phyloP scores from a whole-genome alignment of 176 grass and related monocot genomes.

The maize (Zea mays) region DNA sequence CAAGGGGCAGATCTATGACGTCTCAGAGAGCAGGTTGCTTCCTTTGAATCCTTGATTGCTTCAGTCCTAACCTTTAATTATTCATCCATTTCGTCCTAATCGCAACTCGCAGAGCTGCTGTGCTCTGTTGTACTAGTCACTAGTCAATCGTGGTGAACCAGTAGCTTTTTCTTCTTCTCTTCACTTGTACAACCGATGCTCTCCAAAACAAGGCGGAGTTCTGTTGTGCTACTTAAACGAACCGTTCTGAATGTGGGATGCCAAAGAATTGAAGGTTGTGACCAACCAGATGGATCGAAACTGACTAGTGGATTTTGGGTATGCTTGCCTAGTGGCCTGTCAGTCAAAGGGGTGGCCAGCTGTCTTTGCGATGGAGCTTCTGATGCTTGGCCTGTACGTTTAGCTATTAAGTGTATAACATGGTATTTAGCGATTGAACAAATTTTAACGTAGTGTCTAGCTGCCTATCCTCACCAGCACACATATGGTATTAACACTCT shows the following conservation, averaged over 20 bases:
- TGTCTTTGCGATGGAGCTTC: not conserved
- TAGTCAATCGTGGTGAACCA: not conserved
- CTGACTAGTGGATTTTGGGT: not conserved
- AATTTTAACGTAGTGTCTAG: not conserved
- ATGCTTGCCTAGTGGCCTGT: not conserved
- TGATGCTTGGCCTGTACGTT: conserved; percentile 21
- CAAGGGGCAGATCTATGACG: conserved; percentile 91
- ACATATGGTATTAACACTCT: not conserved
- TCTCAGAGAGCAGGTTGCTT: conserved; percentile 77
- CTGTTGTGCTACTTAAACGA: not conserved
- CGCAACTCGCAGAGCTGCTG: not conserved
- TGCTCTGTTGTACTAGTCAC: not conserved
- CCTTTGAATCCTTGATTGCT: not conserved
- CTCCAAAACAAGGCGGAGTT: not conserved
- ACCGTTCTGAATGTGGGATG: not conserved
- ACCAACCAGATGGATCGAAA: not conserved
- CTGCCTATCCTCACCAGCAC: not conserved
- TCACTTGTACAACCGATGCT: not conserved
- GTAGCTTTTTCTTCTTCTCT: no score
- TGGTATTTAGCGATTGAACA: not conserved
- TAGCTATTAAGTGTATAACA: not conserved
- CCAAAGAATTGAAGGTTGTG: not conserved
- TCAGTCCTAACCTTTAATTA: not conserved
- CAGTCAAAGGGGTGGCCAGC: not conserved
- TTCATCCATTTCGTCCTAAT: not conserved